phyloP scores from a whole-genome alignment of 257 asterid species.

The Solanum pinnatisectum region DNA sequence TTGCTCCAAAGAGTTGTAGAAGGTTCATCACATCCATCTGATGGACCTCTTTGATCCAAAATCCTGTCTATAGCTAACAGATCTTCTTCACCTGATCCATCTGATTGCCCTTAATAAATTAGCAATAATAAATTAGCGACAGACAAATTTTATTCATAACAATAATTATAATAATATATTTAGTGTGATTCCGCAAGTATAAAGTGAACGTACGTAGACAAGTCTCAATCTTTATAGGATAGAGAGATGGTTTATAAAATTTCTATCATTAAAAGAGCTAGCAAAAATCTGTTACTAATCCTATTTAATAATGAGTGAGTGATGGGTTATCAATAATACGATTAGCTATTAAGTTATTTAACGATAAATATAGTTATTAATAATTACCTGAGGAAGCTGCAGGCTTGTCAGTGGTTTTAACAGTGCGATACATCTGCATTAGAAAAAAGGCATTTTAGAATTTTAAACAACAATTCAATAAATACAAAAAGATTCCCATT shows the following conservation, averaged over 20 bases:
- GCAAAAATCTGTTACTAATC: background rate
- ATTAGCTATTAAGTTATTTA: background rate
- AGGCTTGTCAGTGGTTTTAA: conserved; percentile 67
- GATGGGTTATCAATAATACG: background rate
- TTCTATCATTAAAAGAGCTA: background rate
- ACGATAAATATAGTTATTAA: background rate
- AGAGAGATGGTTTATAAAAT: background rate
- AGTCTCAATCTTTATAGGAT: too few species aligned
- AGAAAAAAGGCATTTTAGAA: conserved; percentile 5
- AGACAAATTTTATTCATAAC: background rate
- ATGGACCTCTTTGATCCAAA: background rate
- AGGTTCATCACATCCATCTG: background rate
- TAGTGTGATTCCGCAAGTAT: too few species aligned
- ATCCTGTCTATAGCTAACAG: background rate
- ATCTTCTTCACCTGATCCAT: conserved; percentile 67
- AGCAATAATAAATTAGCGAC: background rate
- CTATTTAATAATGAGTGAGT: background rate
- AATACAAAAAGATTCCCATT: background rate
- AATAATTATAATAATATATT: background rate
- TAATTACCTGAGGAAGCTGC: conserved; percentile 63
- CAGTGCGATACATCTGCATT: conserved; percentile 95
- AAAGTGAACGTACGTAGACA: too few species aligned
- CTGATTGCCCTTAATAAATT: conserved; percentile 31
- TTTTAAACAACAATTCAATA: background rate
- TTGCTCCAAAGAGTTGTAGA: background rate